Percentiles rank a stretch among this genome's conserved stretches.
Conservation (phyloP, 257 asterid genomes). For the Primulina eburnea region DNA sequence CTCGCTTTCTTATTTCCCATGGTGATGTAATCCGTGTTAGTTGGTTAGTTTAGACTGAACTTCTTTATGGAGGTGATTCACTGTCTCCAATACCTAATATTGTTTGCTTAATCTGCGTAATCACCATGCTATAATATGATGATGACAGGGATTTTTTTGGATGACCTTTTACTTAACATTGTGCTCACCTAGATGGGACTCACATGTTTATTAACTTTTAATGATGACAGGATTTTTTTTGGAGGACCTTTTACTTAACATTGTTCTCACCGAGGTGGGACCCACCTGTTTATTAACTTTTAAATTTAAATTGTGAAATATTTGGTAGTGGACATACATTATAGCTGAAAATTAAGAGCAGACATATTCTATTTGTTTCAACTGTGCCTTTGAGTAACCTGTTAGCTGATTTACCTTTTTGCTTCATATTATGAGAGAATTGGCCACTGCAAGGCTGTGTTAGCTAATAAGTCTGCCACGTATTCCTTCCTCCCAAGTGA, state of each 20-base stretch:
- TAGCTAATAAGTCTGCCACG: too few species aligned
- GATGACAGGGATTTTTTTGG: background rate
- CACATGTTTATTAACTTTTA: background rate
- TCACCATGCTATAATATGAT: constrained; percentile 4
- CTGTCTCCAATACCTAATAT: background rate
- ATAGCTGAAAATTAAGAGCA: background rate
- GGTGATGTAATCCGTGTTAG: constrained; percentile 16
- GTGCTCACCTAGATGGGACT: background rate
- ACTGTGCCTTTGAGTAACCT: too few species aligned
- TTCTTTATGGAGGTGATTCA: constrained; percentile 12
- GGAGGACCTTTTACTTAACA: background rate
- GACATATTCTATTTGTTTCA: background rate
- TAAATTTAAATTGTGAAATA: background rate
- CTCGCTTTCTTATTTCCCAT: constrained; percentile 6
- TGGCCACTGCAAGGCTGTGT: too few species aligned
- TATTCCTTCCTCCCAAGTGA: too few species aligned
- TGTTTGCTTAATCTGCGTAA: background rate
- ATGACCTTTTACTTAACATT: background rate
- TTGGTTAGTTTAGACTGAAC: constrained; percentile 18
- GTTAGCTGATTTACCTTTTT: too few species aligned
- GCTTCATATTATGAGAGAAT: too few species aligned
- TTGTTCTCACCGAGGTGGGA: background rate
- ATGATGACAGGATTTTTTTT: background rate
- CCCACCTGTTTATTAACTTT: background rate
- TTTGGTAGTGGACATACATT: background rate